phyloP scores from a whole-genome alignment of 768 basidiomycete species.

The Albatrellus ellisii region DNA sequence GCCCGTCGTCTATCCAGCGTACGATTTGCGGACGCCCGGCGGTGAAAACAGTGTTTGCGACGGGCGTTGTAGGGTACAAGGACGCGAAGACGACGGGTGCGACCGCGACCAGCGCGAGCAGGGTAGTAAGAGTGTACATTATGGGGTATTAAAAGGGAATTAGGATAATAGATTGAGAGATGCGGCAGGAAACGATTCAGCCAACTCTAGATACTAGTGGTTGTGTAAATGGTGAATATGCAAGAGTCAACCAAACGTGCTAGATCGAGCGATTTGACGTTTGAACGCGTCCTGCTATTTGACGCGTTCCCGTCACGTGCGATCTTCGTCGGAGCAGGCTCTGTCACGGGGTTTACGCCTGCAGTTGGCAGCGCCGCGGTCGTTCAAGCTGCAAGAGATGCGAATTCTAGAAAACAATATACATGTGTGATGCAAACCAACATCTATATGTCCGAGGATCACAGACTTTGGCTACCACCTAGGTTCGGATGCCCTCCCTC shows the following conservation, averaged over 20 bases:
- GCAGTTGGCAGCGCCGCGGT: not conserved
- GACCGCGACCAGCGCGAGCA: conserved; percentile 1
- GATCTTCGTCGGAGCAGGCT: not conserved
- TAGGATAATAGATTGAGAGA: not conserved
- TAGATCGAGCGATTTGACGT: not conserved
- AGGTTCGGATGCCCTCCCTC: conserved; percentile 6
- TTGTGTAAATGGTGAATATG: not conserved
- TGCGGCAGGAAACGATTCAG: conserved; percentile 2
- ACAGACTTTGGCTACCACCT: conserved; percentile 11
- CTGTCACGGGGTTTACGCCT: not conserved
- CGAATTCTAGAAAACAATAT: not conserved
- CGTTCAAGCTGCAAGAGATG: not conserved
- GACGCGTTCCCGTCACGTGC: not conserved
- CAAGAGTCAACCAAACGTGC: not conserved
- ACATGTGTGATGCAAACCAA: not conserved
- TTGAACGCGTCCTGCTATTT: not conserved
- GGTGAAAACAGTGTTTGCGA: conserved; percentile 2
- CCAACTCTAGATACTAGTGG: not conserved
- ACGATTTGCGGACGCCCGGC: not conserved
- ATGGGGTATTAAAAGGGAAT: not conserved
- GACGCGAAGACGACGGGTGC: not conserved
- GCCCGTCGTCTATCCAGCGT: conserved; percentile 3
- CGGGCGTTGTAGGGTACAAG: conserved; percentile 2
- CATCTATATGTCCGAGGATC: not conserved
- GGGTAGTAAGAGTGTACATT: not conserved